Evolutionary conservation across 2,329 filamentous ascomycete genomes (phyloP), one percentile per base, ranked within the genome.

Genomic region (Aureobasidium subglaciale): DNA sequence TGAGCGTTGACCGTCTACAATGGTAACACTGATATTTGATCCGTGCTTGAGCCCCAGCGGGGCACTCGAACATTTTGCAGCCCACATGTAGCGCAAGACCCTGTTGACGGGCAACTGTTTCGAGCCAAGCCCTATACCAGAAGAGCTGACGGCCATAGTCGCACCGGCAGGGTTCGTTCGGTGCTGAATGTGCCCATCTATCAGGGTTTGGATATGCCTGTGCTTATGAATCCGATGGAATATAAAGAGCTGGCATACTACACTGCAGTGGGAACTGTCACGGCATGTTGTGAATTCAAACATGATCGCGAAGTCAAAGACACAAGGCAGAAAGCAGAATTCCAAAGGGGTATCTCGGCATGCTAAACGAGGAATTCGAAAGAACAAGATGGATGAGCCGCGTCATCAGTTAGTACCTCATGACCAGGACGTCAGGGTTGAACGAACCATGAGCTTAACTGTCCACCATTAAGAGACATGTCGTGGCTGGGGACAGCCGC

Each of bases 271-370:
- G 8, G 35, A 22, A 13, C 18, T 25, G 29, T 16, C 30, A 48
- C 18, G n/a, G 35, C 43, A 48, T 48, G 43, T 16, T 11, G n/a
- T 15, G 20, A 7, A 24, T 24, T 15, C 16, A 53, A 53, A 18
- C 35, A 40, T 22, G 25, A 15, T 13, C 37, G 48, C 16, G 18
- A 24, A 32, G 25, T 24, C n/a, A 41, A 40, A 34, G 18, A 53
- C 10, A 11, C 35, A 41, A 50, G 30, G 30, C 18, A 45, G 16
- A 22, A 48, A 34, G 43, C 20, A 29, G 13, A 34, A 38, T 35
- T 41, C 41, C 18, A 32, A 35, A 18, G 50, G 50, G 50, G 49
- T 54, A 54, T 54, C 50, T 54, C 29, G 27, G 22, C 27, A 54
- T 43, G 50, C 50, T 54, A 43, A 43, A 54, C 7, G 22, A 10